phyloP scores from a whole-genome alignment of 306 rosid species.

The Benincasa hispida region DNA sequence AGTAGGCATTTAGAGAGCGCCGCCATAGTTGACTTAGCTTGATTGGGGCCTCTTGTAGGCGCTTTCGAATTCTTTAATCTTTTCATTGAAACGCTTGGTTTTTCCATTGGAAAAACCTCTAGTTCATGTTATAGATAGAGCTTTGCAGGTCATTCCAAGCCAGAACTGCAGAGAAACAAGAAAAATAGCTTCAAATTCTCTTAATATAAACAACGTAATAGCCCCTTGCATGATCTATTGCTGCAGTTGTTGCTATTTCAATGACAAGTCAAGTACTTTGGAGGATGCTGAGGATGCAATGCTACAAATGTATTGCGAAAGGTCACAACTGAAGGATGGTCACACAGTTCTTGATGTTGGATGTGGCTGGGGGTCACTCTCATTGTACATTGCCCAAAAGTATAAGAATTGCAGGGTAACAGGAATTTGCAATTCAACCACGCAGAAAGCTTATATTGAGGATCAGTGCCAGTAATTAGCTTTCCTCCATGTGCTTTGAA shows the following conservation, averaged over 20 bases:
- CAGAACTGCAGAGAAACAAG: not conserved
- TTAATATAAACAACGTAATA: not conserved
- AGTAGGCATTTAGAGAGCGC: no score
- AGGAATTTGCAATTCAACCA: conserved; percentile 76
- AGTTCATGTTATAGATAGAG: not conserved
- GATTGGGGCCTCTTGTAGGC: not conserved
- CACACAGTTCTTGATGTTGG: conserved; percentile 75
- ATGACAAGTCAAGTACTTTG: conserved; percentile 39
- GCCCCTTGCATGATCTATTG: not conserved
- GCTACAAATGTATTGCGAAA: conserved; percentile 60
- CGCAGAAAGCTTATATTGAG: conserved; percentile 65
- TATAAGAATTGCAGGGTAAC: conserved; percentile 60
- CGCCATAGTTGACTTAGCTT: no score
- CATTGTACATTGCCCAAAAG: conserved; percentile 58
- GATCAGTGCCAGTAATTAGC: conserved; percentile 37
- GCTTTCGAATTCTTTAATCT: not conserved
- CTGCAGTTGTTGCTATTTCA: conserved; percentile 72
- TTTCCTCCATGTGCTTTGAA: not conserved
- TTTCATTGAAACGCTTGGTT: not conserved
- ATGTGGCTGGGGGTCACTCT: conserved; percentile 91
- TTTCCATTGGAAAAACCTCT: not conserved
- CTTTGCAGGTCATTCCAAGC: not conserved
- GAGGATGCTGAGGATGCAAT: conserved; percentile 85
- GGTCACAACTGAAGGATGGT: conserved; percentile 61
- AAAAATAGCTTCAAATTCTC: not conserved